These are phyloP conservation scores for Zymoseptoria brevis DNA, from an alignment of 2,329 filamentous ascomycete species.

Conservation along the genomic window DNA sequence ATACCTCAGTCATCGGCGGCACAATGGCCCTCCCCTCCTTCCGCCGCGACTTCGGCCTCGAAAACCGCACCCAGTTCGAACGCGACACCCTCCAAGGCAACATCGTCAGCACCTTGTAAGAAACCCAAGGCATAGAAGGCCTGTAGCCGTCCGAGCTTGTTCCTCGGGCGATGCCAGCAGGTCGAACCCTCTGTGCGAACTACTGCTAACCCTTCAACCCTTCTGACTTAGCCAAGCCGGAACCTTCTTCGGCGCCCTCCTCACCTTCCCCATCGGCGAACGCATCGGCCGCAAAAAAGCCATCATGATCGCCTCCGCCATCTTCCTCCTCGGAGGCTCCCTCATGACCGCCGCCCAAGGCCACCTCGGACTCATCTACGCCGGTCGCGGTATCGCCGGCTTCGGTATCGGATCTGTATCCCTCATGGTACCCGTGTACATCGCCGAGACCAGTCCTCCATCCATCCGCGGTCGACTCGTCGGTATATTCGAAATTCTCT, in stretches of 20 bases:
- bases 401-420: conserved; percentile 33
- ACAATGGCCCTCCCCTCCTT: conserved; percentile 35
- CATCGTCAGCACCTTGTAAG: conserved; percentile 16
- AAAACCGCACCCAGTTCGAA: conserved; percentile 31
- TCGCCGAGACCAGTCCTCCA: conserved; percentile 45
- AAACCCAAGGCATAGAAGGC: neutral
- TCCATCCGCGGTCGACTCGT: conserved; percentile 58
- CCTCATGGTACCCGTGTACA: conserved; percentile 33
- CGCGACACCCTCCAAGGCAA: conserved; percentile 35
- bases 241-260: conserved; percentile 34
- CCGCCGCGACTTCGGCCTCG: conserved; percentile 30
- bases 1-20: conserved; percentile 33
- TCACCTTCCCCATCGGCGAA: conserved; percentile 42
- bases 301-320: conserved; percentile 38
- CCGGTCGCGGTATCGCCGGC: conserved; percentile 32
- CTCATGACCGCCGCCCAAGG: conserved; percentile 33
- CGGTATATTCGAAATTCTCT: conserved; percentile 59
- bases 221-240: conserved; percentile 29
- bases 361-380: conserved; percentile 31
- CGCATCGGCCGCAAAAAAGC: conserved; percentile 43
- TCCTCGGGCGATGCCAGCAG: neutral
- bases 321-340: conserved; percentile 38
- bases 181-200: neutral
- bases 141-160: neutral
- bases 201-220: neutral